Percentiles rank a stretch among this genome's conserved stretches.
Conservation (phyloP, 164 flowering plant species). For the Akebia trifoliata region DNA sequence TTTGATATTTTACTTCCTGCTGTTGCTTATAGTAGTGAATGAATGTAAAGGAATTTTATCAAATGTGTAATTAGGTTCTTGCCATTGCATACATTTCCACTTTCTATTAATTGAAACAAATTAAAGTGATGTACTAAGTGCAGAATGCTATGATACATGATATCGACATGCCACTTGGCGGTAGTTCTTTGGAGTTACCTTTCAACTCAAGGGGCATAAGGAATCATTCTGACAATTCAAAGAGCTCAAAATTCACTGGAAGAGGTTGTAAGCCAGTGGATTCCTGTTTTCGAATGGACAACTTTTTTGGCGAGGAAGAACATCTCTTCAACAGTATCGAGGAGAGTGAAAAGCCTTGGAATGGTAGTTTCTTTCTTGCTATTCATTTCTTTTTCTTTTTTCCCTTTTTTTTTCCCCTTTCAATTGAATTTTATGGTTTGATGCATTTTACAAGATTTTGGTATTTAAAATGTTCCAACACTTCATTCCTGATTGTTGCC, state of each 20-base stretch:
- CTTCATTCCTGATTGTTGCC: too few species aligned
- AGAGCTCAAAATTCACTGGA: slow-evolving; percentile 14
- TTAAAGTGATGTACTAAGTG: slow-evolving; percentile 11
- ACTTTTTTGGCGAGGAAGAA: slow-evolving; percentile 21
- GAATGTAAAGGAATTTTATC: background rate
- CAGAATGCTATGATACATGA: slow-evolving; percentile 47
- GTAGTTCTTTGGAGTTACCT: slow-evolving; percentile 20
- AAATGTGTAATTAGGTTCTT: background rate
- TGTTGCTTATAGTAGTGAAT: background rate
- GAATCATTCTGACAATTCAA: slow-evolving; percentile 18
- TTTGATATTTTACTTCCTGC: background rate
- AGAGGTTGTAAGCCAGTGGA: slow-evolving; percentile 21
- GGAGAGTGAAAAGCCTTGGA: slow-evolving; percentile 23
- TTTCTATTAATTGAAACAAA: background rate
- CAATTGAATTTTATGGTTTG: too few species aligned
- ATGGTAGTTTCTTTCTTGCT: slow-evolving; percentile 33
- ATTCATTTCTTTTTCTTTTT: too few species aligned
- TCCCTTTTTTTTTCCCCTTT: background rate
- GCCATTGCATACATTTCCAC: background rate
- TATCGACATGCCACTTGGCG: slow-evolving; percentile 22
- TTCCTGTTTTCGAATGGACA: slow-evolving; percentile 8
- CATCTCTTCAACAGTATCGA: slow-evolving; percentile 13
- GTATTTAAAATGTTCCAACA: too few species aligned
- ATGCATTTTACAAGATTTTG: too few species aligned
- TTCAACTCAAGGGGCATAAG: slow-evolving; percentile 16